Percentiles rank a stretch among this genome's conserved stretches.
phyloP scores from a whole-genome alignment of 2,329 filamentous ascomycete species.

The Ophiostoma perfectum region DNA sequence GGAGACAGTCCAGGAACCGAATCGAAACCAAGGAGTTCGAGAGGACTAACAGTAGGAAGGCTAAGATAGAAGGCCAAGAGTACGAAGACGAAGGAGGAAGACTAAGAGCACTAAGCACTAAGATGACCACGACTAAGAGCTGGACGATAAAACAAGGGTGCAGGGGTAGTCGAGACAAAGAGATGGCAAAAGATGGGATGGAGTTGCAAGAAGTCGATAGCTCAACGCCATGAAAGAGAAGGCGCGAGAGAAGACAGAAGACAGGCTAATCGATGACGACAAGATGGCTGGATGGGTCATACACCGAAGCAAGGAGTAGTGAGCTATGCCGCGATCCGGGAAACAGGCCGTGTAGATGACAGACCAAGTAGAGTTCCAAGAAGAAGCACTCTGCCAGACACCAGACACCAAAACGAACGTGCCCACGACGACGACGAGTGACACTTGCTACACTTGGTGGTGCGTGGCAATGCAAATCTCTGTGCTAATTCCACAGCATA shows the following conservation, averaged over 20 bases:
- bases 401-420: neutral
- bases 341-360: neutral
- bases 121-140: no score
- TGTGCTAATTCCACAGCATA: neutral
- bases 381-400: neutral
- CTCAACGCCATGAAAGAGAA: neutral
- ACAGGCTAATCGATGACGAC: neutral
- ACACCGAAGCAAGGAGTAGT: neutral
- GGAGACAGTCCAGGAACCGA: neutral
- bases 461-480: constrained; percentile 5
- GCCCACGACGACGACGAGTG: neutral
- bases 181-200: neutral
- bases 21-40: neutral
- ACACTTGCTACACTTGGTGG: neutral
- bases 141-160: no score
- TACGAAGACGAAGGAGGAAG: neutral
- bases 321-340: neutral
- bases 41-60: neutral
- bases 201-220: neutral
- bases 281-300: neutral
- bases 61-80: neutral
- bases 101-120: no score
- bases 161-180: neutral
- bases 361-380: neutral
- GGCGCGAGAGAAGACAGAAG: neutral